A percentile compares a stretch with the other conserved stretches of the same genome.
These are phyloP conservation scores for Fusarium mexicanum DNA, from an alignment of 2,329 filamentous ascomycete genomes.

Conservation along the genomic window DNA sequence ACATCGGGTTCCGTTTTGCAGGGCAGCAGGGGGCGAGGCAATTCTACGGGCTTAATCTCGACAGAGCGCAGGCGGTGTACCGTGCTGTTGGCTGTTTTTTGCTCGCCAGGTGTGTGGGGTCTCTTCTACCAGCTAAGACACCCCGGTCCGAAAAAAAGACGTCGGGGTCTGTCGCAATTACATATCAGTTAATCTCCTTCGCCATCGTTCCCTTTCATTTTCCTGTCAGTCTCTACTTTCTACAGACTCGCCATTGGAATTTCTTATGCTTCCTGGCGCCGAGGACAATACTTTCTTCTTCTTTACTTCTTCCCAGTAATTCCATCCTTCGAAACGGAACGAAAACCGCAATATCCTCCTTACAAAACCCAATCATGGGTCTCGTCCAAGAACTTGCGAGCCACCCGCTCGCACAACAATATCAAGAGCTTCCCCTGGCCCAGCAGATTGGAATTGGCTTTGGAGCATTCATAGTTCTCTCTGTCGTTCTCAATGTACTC, in stretches of 20 bases:
- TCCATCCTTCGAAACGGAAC: background rate
- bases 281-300: conserved; percentile 2
- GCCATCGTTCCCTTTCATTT: conserved; percentile 31
- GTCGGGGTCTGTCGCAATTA: conserved; percentile 42
- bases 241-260: conserved; percentile 32
- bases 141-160: conserved; percentile 40
- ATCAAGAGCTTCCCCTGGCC: conserved; percentile 57
- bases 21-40: background rate
- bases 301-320: background rate
- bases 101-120: conserved; percentile 24
- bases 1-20: conserved; percentile 21
- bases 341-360: background rate
- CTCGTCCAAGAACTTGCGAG: conserved; percentile 62
- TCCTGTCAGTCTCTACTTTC: conserved; percentile 28
- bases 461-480: conserved; percentile 57
- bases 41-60: conserved; percentile 15
- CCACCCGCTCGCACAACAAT: conserved; percentile 60
- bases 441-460: conserved; percentile 59
- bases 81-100: conserved; percentile 19
- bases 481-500: conserved; percentile 81
- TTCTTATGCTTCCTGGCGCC: conserved; percentile 15
- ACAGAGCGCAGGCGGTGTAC: conserved; percentile 31
- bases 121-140: conserved; percentile 12
- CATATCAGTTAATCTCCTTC: conserved; percentile 48
- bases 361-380: conserved; percentile 58